phyloP scores from a whole-genome alignment of 345 rosid genomes.

The Linum tenue region DNA sequence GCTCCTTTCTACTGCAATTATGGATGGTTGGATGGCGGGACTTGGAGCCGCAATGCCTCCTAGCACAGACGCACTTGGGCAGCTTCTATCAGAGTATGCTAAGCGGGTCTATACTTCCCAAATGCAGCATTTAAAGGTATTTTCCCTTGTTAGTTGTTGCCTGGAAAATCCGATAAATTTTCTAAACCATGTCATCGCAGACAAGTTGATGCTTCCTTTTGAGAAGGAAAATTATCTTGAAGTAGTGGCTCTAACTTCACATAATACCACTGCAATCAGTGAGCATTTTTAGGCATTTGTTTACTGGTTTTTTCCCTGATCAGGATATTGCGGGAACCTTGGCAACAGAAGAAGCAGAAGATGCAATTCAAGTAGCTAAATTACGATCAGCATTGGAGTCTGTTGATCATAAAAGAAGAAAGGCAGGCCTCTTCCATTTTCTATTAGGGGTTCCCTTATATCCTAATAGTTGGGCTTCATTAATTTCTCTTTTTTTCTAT shows the following conservation, averaged over 20 bases:
- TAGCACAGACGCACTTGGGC: constrained; percentile 91
- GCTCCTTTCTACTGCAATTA: constrained; percentile 95
- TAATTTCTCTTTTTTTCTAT: constrained; percentile 8
- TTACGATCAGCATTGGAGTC: constrained; percentile 96
- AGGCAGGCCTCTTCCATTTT: constrained; percentile 37
- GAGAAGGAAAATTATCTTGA: neutral
- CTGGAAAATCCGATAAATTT: neutral
- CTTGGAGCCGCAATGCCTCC: constrained; percentile 93
- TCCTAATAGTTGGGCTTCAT: neutral
- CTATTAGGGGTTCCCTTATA: neutral
- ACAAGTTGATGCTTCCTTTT: too few species aligned
- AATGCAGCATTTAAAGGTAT: constrained; percentile 95
- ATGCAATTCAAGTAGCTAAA: constrained; percentile 77
- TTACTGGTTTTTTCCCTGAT: constrained; percentile 5
- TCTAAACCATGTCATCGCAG: too few species aligned
- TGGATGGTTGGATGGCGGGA: constrained; percentile 99
- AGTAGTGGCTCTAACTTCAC: neutral
- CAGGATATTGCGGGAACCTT: constrained; percentile 96
- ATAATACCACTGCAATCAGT: neutral
- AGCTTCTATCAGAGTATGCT: constrained; percentile 86
- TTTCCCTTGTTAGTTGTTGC: neutral
- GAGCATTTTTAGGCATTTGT: neutral
- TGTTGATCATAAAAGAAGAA: constrained; percentile 94
- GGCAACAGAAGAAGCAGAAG: constrained; percentile 90
- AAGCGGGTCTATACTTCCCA: constrained; percentile 87